Evolutionary conservation across 176 grass and related monocot genomes (phyloP), one percentile per base, ranked within the genome.

Genomic region (Phyllostachys edulis): DNA sequence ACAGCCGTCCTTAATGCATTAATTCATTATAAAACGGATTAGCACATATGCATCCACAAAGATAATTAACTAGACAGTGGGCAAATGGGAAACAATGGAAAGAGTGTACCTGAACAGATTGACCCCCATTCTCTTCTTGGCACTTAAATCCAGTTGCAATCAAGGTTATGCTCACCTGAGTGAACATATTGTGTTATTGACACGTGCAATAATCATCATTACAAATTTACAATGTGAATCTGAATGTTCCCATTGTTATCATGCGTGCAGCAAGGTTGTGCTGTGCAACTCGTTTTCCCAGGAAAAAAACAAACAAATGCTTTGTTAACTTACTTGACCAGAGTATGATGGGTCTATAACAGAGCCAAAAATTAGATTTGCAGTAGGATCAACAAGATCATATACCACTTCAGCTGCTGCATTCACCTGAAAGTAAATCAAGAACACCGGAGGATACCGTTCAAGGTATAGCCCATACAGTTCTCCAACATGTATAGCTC

Each of bases 351-450:
- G 89, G 63, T 87, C 89, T 57, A 91, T 84, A 61, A 91, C 86
- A 67, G 86, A 80, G 39, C 67, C 86, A 39, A 91, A 91, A 86
- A 94, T 85, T 51, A 91, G 72, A 72, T 94, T 87, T 63, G 92
- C 86, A 89, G 67, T 72, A 55, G 86, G 89, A 86, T 91, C 88
- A 61, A 87, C 80, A 77, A 87, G 70, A 71, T 94, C 80, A 82
- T 79, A 89, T 69, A 94, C 84, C 59, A 85, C 73, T 21, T 94
- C 80, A 14, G 83, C 86, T 56, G 86, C 86, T 26, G 89, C 79
- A 81, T 87, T 94, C n/a, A 89, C 89, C 89, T 89, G 70, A 77
- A 85, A 62, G 59, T 27, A 62, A 62, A 27, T 27, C 10, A 62
- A 61, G 9, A 61, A 62, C n/a, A 62, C 23, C 5, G 24, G 21